Evolutionary conservation across 106 monocot species (phyloP), one percentile per base, ranked within the genome.

Genomic region (Dioscorea dumetorum): DNA sequence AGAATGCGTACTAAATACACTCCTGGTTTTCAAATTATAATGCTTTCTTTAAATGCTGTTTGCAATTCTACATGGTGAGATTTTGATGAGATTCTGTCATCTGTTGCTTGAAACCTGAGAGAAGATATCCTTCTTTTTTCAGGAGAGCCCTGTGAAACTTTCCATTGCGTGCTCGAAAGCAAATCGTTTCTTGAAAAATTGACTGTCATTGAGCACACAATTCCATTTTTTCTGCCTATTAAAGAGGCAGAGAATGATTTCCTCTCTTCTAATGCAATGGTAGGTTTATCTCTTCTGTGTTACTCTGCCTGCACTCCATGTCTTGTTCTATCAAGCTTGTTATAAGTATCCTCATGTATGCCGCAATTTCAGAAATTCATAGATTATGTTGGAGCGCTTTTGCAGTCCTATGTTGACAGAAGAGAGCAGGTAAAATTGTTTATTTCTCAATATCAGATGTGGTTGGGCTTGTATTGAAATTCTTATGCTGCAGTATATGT

Each of bases 171-270:
- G 21, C 82, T 99, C 71, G 93, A 99, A 78, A 99, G 99, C 80
- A 99, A 93, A 81, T 99, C 99, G 58, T 99, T 99, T 79, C 93
- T 99, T 70, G 87, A 99, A 71, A 99, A 99, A 73, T 85, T 99
- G 80, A 85, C 64, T 67, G 93, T 99, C 28, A 77, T 79, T 74
- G 90, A 99, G 59, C 99, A 99, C 66, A 93, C 93, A 52, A 63
- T 93, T 50, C 99, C 99, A 10, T 99, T 99, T 67, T 99, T 99
- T 61, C 87, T 99, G 8, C 99, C 99, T 48, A 79, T 99, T 60
- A 78, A 85, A n/a, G 99, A 99, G 85, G 84, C 82, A 70, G 93
- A 99, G 77, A 90, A 64, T 67, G 93, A 93, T 66, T 76, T 84
- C 69, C 83, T 99, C 17, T 99, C 93, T 60, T 99, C 99, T 48